Evolutionary conservation across 73 alveolate species (phyloP), one percentile per base, ranked within the genome.

Genomic region (Blepharisma japonicum): DNA sequence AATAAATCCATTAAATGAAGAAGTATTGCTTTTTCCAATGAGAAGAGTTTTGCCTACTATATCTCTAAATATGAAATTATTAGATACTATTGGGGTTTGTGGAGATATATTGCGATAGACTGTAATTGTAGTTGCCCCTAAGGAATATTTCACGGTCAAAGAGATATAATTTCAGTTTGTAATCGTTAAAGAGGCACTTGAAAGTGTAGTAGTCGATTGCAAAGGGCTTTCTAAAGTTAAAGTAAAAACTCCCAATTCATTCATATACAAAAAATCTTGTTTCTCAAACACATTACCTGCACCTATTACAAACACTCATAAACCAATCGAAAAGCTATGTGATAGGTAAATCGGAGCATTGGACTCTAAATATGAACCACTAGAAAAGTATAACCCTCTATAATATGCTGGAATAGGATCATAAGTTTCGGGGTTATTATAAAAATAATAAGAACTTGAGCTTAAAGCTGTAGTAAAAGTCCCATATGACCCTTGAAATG

Each of bases 371-470:
- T 18, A 61, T 18, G 39, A 8, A 1, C 46, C 74, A 2, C 50
- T 9, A 20, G 38, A 8, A 25, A 61, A 61, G 5, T 61, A 61
- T 14, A 61, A 61, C 23, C 74, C 74, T 61, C 74, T 61, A 2
- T 25, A 2, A 61, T 14, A 14, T 14, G 23, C 38, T 14, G 74
- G 74, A 5, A 61, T 61, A 14, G 74, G 74, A 39, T 61, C 74
- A 20, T 20, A 14, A 61, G n/a, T 61, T 61, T 61, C 74, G 2
- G 74, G 74, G 47, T 0, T 25, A 61, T 61, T 25, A 32, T 32
- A 32, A 32, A 32, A 32, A 32, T 32, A 32, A 32, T 32, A 32
- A 32, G 42, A 32, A 32, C 42, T 32, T 32, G 42, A 32, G 42
- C 42, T 32, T 32, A 32, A 32, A 32, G 42, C 42, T 32, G 42